Base-by-base conservation (phyloP, 345 rosid genomes). In the Eucalyptus decipiens region DNA sequence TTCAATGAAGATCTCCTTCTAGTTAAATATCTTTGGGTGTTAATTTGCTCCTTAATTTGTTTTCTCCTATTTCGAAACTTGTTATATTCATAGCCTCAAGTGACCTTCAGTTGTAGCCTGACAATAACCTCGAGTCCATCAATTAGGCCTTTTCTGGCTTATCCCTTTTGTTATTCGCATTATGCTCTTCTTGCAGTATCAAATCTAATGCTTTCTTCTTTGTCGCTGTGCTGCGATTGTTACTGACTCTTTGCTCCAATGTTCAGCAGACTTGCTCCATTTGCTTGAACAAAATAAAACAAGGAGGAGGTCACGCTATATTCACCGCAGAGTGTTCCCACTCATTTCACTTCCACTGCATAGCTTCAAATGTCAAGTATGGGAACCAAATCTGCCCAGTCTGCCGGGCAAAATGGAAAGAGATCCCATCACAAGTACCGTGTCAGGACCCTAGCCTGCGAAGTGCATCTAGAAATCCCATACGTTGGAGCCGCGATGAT, bases 281-380 rank as follows among this genome's bases (percentile, higher is more conserved):
- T 91, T 98, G 99, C 91, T 94, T 98, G 93, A 95, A 91, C 50
- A 96, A 95, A 93, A 96, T 98, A 94, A 97, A 96, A 91, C 96
- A 95, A 92, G 95, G 98, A 88, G 96, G 90, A 18, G 99, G 98
- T 24, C 99, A 95, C 32, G 99, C 99, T 21, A 92, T 98, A 88
- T 97, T 97, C 92, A 97, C 98, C 7, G 98, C 99, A 28, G 99
- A 97, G 89, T 97, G 99, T 89, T 95, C 98, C 2, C 99, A 97
- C 88, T 96, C 99, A 86, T 98, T 98, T 92, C 99, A 98, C 91
- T 97, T 98, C 92, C 96, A 96, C 86, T 98, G 99, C 92, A 96
- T 98, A 89, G 95, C 98, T 91, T 95, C 98, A 11, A 97, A 95
- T 88, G 98, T 95, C 88, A 95, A 96, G 90, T 94, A 96, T 45